Evolutionary conservation across 2,329 filamentous ascomycete species (phyloP), one percentile per base, ranked within the genome.

Genomic region (Immersiporthe knoxdaviesiana): DNA sequence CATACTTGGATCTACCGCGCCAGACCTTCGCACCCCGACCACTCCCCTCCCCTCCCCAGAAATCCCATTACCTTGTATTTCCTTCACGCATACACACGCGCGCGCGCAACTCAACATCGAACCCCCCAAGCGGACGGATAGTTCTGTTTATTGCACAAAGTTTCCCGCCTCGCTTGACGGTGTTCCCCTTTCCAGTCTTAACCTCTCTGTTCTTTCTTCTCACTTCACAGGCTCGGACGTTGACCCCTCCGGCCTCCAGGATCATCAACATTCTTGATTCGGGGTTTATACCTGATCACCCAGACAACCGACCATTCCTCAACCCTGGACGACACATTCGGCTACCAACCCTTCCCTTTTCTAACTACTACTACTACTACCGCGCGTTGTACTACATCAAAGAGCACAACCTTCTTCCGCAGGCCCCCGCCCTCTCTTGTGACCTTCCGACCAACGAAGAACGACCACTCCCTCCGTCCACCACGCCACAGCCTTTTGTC

Each of bases 261-360:
- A 64, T 59, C 58, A 68, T 54, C 65, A 60, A 61, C 56, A n/a
- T 66, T 62, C 62, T 16, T 47, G 50, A 47, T 60, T 62, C 54
- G 63, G 61, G 27, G 41, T 59, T 54, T 44, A 56, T 56, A 44
- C 63, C 52, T 65, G 61, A 61, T 71, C 70, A 59, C 67, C 70
- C 67, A 63, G 69, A 64, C 69, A 71, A 71, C 69, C 67, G 59
- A 62, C 66, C 66, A 68, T 37, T 59, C 60, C 47, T 61, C 63
- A 35, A 54, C 35, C n/a, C 60, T 65, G 37, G 10, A n/a, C 21
- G 16, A 67, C 67, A 37, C 41, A 63, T n/a, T 63, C 39, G 39
- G 58, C 62, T 37, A 65, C 56, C 60, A 37, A 35, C 58, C 37
- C 56, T 67, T 67, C 37, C 35, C n/a, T n/a, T 60, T 35, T 32